Evolutionary conservation across 2,329 filamentous ascomycete genomes (phyloP), one percentile per base, ranked within the genome.

Genomic region (Pyricularia sp.): DNA sequence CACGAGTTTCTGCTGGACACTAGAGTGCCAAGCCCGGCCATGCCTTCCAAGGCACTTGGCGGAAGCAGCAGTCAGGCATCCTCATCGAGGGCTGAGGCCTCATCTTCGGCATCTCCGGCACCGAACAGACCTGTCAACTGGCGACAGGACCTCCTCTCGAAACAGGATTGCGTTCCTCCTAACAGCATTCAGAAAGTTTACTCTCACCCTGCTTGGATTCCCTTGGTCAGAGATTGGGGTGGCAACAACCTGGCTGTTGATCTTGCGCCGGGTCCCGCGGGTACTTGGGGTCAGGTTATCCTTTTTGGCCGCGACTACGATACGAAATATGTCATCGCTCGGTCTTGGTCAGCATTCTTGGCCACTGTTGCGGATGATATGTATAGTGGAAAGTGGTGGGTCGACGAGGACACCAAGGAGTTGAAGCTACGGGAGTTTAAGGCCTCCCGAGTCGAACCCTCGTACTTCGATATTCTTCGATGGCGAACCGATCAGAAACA

Each of bases 281-380:
- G 95, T 58, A 91, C 90, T 77, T 99, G 95, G 94, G 95, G 95
- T 68, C 95, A 99, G 78, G 88, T 99, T 72, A 97, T 99, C 75
- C 86, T 99, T 71, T 97, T 97, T 78, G 95, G 95, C 67, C 92
- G 95, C 70, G 95, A 99, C 81, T 99, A 97, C 80, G 95, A 99
- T 77, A 97, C 92, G 80, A 99, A 99, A 82, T 99, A 97, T 77
- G 95, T 99, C 7, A 86, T 99, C 69, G 92, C 95, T 33, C 89
- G 92, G 71, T 98, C 94, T 0, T 99, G 95, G 95, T 88, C 89
- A 20, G 86, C 90, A 11, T 94, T 99, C 76, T 81, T 99, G 25
- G 93, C 93, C 67, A 87, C 89, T 36, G 87, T 97, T 7, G 93
- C 95, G 33, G 95, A 99, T 76, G 95, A 99, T 76, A 83, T 99